A percentile compares a stretch with the other conserved stretches of the same genome.
Evolutionary conservation across 176 grass and related monocot species (phyloP).

Genomic region (Zoysia japonica): DNA sequence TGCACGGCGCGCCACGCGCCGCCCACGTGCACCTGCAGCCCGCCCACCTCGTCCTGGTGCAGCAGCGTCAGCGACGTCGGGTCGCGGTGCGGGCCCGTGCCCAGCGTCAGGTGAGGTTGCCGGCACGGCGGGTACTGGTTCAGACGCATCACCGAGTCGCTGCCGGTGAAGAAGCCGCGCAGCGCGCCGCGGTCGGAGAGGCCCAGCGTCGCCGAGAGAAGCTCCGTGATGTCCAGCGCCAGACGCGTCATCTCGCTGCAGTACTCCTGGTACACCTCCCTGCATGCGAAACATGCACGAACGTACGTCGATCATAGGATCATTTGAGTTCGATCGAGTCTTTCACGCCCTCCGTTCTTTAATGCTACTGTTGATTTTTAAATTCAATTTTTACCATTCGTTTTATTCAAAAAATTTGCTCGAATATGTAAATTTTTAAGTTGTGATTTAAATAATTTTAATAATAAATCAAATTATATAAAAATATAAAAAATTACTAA

Average conservation of each 20-base stretch:
- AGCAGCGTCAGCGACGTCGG: slow-evolving; percentile 62
- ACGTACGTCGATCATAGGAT: too few species aligned
- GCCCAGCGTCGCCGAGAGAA: slow-evolving; percentile 29
- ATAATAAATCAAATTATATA: too few species aligned
- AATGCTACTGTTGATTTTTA: too few species aligned
- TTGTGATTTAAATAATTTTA: too few species aligned
- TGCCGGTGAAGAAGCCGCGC: slow-evolving; percentile 35
- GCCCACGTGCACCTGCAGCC: slow-evolving; percentile 46
- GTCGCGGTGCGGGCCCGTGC: slow-evolving; percentile 63
- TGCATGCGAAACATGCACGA: not conserved
- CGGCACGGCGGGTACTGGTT: slow-evolving; percentile 58
- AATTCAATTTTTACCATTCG: too few species aligned
- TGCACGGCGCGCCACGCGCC: slow-evolving; percentile 40
- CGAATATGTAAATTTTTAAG: too few species aligned
- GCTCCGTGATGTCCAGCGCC: slow-evolving; percentile 50
- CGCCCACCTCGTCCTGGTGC: slow-evolving; percentile 62
- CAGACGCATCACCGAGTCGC: slow-evolving; percentile 47
- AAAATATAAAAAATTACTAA: too few species aligned
- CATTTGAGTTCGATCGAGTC: too few species aligned
- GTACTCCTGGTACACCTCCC: slow-evolving; percentile 56
- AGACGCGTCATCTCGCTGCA: slow-evolving; percentile 48
- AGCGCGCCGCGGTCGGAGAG: slow-evolving; percentile 15
- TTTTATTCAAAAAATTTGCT: too few species aligned
- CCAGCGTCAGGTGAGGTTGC: slow-evolving; percentile 51
- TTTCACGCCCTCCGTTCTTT: too few species aligned